phyloP scores from a whole-genome alignment of 2,329 filamentous ascomycete species.

The Neocatenulostroma microsporum region DNA sequence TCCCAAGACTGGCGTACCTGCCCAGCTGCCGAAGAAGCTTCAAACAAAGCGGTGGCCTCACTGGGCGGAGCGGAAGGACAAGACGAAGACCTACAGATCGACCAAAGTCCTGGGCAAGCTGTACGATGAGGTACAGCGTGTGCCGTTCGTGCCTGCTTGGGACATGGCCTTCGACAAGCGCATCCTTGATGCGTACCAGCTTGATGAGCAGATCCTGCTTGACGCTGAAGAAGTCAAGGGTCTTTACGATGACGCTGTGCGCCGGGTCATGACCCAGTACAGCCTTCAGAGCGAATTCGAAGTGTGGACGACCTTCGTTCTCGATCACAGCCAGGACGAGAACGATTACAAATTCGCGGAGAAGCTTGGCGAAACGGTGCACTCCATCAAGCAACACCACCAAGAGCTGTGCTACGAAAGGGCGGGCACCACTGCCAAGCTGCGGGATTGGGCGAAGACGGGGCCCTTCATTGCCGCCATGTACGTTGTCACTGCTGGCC shows the following conservation, averaged over 20 bases:
- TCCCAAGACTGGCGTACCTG: constrained; percentile 77
- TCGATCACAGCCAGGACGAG: constrained; percentile 63
- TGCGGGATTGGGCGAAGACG: constrained; percentile 47
- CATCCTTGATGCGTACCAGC: constrained; percentile 57
- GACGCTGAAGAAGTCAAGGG: constrained; percentile 60
- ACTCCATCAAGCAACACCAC: constrained; percentile 60
- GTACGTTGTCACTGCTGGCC: constrained; percentile 72
- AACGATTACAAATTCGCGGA: constrained; percentile 83
- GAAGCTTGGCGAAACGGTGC: constrained; percentile 63
- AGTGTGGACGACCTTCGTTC: constrained; percentile 77
- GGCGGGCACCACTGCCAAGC: constrained; percentile 41
- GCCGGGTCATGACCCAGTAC: constrained; percentile 75
- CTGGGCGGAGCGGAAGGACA: constrained; percentile 62
- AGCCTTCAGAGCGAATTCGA: constrained; percentile 85
- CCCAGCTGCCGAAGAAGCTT: constrained; percentile 56
- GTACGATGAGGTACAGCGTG: constrained; percentile 65
- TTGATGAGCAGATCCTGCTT: constrained; percentile 49
- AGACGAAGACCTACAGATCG: constrained; percentile 58
- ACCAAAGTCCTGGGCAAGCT: constrained; percentile 66
- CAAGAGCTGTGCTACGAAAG: constrained; percentile 57
- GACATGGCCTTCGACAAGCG: constrained; percentile 65
- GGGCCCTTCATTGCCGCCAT: constrained; percentile 75
- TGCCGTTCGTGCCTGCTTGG: constrained; percentile 67
- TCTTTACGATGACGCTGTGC: constrained; percentile 69
- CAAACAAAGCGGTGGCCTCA: constrained; percentile 66